Conservation (phyloP, 345 rosid genomes). For the Eucalyptus tenuipes region DNA sequence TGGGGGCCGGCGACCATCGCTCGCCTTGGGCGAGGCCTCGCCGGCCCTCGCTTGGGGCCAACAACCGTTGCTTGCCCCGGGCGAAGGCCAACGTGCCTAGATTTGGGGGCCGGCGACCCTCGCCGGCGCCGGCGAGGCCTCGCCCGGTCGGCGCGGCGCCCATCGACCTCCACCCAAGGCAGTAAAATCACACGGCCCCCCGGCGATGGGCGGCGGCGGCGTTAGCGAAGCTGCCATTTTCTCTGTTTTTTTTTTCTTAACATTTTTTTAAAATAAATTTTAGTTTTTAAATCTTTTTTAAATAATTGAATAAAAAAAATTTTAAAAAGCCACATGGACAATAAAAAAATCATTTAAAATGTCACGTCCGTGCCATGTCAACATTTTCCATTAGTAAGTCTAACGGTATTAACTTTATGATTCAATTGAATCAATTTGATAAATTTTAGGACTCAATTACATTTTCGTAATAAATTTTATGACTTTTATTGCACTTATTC, state of each 20-base stretch:
- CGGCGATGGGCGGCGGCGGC: no score
- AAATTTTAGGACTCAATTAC: rapidly evolving
- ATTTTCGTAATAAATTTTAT: no score
- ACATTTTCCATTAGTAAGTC: no score
- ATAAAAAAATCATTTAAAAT: no score
- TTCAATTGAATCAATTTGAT: rapidly evolving
- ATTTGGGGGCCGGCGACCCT: rapidly evolving
- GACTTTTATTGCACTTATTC: no score
- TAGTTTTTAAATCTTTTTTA: no score
- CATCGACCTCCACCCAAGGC: rapidly evolving
- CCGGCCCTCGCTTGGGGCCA: rapidly evolving
- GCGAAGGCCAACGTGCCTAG: rapidly evolving
- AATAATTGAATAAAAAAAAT: no score
- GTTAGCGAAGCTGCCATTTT: rapidly evolving
- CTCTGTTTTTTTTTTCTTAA: no score
- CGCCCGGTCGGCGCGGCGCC: rapidly evolving
- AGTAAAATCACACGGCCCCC: no score
- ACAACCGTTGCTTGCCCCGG: rapidly evolving
- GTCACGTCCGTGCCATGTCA: rapidly evolving
- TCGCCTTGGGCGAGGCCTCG: rapidly evolving
- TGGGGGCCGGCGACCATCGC: rapidly evolving
- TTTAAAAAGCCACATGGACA: no score
- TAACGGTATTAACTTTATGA: rapidly evolving
- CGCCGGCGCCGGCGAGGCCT: rapidly evolving
- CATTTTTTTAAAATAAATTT: rapidly evolving